Evolutionary conservation across 192 early-diverging fungal genomes (phyloP).

Genomic region (Rhizophagus sp.): DNA sequence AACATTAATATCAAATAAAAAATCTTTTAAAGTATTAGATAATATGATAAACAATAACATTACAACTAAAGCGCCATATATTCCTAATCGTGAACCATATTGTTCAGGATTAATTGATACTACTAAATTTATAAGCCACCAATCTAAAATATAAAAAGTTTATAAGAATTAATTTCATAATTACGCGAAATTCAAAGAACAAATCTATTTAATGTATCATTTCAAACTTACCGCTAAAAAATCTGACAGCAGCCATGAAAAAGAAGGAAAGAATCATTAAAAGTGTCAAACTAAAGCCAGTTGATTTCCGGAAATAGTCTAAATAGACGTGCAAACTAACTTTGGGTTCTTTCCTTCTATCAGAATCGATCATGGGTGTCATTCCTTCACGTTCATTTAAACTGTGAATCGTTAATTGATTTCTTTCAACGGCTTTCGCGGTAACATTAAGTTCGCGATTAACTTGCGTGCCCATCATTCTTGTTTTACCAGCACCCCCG

Average conservation of each 20-base stretch:
- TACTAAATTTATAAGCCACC: slow-evolving; percentile 45
- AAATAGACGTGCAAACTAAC: slow-evolving; percentile 37
- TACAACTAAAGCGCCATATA: slow-evolving; percentile 57
- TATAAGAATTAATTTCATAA: background rate
- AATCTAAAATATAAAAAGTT: slow-evolving; percentile 35
- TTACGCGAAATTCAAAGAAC: background rate
- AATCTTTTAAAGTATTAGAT: background rate
- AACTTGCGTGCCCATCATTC: slow-evolving; percentile 31
- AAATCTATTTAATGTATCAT: no score
- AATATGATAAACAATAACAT: background rate
- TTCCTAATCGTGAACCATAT: slow-evolving; percentile 48
- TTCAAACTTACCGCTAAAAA: slow-evolving; percentile 36
- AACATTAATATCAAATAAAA: background rate
- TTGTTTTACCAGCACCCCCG: slow-evolving; percentile 44
- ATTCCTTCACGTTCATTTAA: slow-evolving; percentile 50
- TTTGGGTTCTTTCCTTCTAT: slow-evolving; percentile 37
- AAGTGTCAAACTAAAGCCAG: slow-evolving; percentile 51
- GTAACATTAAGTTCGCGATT: slow-evolving; percentile 57
- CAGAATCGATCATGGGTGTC: slow-evolving; percentile 13
- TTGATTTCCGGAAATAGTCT: slow-evolving; percentile 44
- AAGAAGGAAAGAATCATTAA: slow-evolving; percentile 55
- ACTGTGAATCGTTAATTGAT: slow-evolving; percentile 74
- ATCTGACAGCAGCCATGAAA: slow-evolving; percentile 60
- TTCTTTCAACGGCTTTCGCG: slow-evolving; percentile 66
- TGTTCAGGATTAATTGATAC: slow-evolving; percentile 23